Base-by-base conservation (phyloP, 306 rosid species). In the Prunus mira region DNA sequence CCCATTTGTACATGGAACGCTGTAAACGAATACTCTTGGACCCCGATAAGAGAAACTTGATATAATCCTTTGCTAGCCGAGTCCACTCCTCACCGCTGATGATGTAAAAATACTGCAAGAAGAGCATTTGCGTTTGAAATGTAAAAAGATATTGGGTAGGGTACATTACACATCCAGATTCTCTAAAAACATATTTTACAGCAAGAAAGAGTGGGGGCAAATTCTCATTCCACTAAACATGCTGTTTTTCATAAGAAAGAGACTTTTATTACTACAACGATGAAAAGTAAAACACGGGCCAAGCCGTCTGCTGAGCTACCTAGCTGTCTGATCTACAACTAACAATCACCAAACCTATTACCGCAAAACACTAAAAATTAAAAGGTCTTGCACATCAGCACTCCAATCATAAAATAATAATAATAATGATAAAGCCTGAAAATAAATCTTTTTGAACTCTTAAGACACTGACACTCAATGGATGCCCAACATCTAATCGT, bases 71-170 rank as follows among this genome's bases (percentile, higher is more conserved):
- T 1, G 81, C 79, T 56, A 94, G 91, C 78, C 82, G 85, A 41
- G 81, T 46, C 38, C 85, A 77, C 81, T 94, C 97, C 79, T 87
- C 82, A 15, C 98, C 97, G 24, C 11, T 80, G 54, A 91, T 86
- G 77, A 86, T 88, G 78, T 72, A 91, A 30, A 86, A 66, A 77
- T 94, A 94, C 98, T 94, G 96, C 81, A 30, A 49, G 30, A 75
- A 79, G 67, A 54, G 56, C 9, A 69, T 27, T 38, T 11, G 20
- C 28, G 52, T 19, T 4, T 25, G 57, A 38, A 78, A 52, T 38
- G 78, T 81, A 57, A 84, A 34, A 3, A n/a, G 38, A 46, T 46
- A 34, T 25, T 6, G 25, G 24, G 51, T 18, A 18, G 25, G 57
- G 38, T 9, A 54, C 15, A 68, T 10, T 28, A 25, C 69, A 60